A percentile compares a stretch with the other conserved stretches of the same genome.
These are phyloP conservation scores for Sonneratia caseolaris DNA, from an alignment of 345 rosid species.

Conservation along the genomic window DNA sequence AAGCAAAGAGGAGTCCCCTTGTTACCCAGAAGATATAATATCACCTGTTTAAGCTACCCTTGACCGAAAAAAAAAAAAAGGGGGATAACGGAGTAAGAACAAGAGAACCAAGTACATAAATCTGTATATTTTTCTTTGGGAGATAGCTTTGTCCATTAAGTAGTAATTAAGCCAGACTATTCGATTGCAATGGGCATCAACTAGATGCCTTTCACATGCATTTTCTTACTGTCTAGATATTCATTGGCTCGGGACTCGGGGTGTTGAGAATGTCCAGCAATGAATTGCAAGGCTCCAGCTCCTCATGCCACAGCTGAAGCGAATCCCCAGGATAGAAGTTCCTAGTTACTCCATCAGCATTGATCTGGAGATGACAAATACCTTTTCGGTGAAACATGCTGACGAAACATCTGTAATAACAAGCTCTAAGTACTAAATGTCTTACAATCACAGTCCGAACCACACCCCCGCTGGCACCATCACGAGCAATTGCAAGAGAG, in stretches of 20 bases:
- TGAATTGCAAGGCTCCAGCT: constrained; percentile 69
- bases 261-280: constrained; percentile 53
- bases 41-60: not conserved
- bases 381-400: not conserved
- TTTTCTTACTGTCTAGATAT: constrained; percentile 9
- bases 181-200: too few species aligned
- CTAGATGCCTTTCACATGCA: not conserved
- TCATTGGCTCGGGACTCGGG: constrained; percentile 81
- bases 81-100: not conserved
- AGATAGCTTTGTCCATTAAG: not conserved
- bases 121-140: not conserved
- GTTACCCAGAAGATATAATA: not conserved
- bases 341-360: constrained; percentile 78
- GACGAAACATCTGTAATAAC: not conserved
- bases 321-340: constrained; percentile 82
- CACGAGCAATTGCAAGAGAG: constrained; percentile 84
- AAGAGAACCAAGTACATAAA: not conserved
- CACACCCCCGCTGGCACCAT: constrained; percentile 99
- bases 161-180: not conserved
- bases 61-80: not conserved
- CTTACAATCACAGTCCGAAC: constrained; percentile 94
- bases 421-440: not conserved
- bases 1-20: not conserved
- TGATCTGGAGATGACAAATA: constrained; percentile 34
- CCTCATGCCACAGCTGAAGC: constrained; percentile 91